phyloP scores from a whole-genome alignment of 495 filamentous ascomycete species.

The Aspergillus campestris region DNA sequence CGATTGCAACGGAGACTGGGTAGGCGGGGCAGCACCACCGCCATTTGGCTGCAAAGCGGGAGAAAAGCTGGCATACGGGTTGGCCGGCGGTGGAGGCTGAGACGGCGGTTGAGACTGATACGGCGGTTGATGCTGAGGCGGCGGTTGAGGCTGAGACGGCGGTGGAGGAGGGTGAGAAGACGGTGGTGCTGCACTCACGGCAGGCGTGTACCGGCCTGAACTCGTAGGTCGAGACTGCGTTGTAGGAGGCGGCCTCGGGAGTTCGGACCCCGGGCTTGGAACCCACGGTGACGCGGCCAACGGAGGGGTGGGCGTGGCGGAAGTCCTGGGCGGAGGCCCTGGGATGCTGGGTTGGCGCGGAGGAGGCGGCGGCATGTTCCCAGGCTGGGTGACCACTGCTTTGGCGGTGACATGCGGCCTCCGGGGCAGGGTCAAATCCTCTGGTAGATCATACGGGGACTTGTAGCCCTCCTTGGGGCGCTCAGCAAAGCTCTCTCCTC shows the following conservation, averaged over 20 bases:
- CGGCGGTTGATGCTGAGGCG: conserved; percentile 16
- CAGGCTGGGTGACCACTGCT: conserved; percentile 17
- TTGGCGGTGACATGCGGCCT: conserved; percentile 40
- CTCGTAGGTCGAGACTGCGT: conserved; percentile 37
- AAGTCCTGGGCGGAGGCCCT: conserved; percentile 15
- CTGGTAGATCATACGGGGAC: conserved; percentile 90
- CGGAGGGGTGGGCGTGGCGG: conserved; percentile 16
- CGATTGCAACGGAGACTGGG: conserved; percentile 36
- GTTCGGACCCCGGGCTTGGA: conserved; percentile 42
- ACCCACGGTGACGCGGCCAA: conserved; percentile 22
- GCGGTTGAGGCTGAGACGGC: conserved; percentile 7
- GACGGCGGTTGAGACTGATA: conserved; percentile 1
- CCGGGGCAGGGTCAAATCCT: conserved; percentile 68
- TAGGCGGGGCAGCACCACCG: background rate
- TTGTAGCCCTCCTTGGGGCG: conserved; percentile 85
- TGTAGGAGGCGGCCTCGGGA: conserved; percentile 53
- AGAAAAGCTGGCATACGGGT: conserved; percentile 15
- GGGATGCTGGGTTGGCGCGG: conserved; percentile 54
- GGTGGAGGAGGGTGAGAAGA: conserved; percentile 5
- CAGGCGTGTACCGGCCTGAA: conserved; percentile 46
- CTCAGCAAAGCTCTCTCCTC: conserved; percentile 71
- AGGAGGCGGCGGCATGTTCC: conserved; percentile 33
- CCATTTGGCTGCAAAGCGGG: conserved; percentile 15
- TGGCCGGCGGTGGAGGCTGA: conserved; percentile 8
- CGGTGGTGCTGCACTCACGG: conserved; percentile 15